phyloP scores from a whole-genome alignment of 1,139 yeast species.

The Yamadazyma dendronema region DNA sequence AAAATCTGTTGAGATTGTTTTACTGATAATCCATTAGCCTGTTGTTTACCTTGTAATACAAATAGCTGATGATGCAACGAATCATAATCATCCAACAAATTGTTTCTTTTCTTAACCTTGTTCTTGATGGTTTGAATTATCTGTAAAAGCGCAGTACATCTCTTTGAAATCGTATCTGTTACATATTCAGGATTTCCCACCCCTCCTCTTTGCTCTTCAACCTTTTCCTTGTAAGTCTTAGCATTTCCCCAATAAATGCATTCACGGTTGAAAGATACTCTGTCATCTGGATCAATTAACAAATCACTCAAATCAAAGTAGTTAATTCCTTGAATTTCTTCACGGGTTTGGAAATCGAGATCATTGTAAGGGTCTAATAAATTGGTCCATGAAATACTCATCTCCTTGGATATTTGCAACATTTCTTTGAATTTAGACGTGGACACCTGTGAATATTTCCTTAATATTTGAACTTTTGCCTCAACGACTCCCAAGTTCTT shows the following conservation, averaged over 20 bases:
- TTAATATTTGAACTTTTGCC: slow-evolving; percentile 18
- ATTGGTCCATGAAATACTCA: neutral
- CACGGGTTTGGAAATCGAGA: slow-evolving; percentile 11
- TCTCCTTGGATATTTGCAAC: slow-evolving; percentile 10
- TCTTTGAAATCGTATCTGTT: neutral
- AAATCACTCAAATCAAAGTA: slow-evolving; percentile 4
- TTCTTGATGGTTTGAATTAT: slow-evolving; percentile 26
- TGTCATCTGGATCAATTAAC: slow-evolving; percentile 4
- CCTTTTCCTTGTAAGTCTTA: slow-evolving; percentile 16
- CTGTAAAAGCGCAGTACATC: slow-evolving; percentile 13
- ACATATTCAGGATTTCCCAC: slow-evolving; percentile 3
- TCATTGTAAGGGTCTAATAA: slow-evolving; percentile 28
- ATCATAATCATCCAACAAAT: slow-evolving; percentile 37
- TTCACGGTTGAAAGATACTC: slow-evolving; percentile 11
- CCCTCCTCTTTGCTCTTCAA: slow-evolving; percentile 6
- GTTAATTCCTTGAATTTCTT: slow-evolving; percentile 10
- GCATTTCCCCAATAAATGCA: slow-evolving; percentile 20
- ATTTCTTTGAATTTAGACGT: neutral
- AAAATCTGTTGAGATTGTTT: slow-evolving; percentile 31
- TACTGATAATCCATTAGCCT: slow-evolving; percentile 21
- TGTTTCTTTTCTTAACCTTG: slow-evolving; percentile 27
- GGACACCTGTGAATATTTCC: slow-evolving; percentile 15
- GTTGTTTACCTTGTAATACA: slow-evolving; percentile 21
- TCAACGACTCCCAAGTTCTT: slow-evolving; percentile 13
- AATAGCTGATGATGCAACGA: slow-evolving; percentile 26